Evolutionary conservation across 352 stramenopile genomes (phyloP), one percentile per base, ranked within the genome.

Genomic region (Globisporangium emineosum): DNA sequence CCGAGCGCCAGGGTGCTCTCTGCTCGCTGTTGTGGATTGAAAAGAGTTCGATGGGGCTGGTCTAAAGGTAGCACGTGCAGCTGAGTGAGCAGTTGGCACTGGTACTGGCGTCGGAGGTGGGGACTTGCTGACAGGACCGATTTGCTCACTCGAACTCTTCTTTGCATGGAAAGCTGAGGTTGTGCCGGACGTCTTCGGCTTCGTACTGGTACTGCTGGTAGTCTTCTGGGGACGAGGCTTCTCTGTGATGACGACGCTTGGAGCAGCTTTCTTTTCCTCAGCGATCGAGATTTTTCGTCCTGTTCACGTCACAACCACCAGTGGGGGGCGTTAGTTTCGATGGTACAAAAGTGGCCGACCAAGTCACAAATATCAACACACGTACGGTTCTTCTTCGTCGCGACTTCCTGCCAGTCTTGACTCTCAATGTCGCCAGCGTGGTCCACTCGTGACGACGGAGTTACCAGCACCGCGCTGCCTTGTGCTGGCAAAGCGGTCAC

Each of bases 321-420:
- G 23, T n/a, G 30, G 15, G 27, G 27, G 5, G 25, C 53, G 7
- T 9, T 4, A 13, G 32, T 9, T 30, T n/a, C 23, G 29, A 40
- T 5, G 13, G 29, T 4, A 57, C 7, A 8, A 12, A 15, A 33
- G 27, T 27, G 9, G 29, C 19, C 3, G 17, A 17, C 9, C 52
- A 57, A 17, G 9, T n/a, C 10, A 35, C 33, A 47, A n/a, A n/a
- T 6, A 50, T 50, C 27, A 4, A 13, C 13, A 19, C 23, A 42
- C 69, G 29, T 59, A 77, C 71, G 70, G 12, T 53, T 61, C 53
- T 73, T 78, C 40, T 71, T 75, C 33, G 68, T 68, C 21, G 65
- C 60, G 0, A 69, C 69, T 2, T 43, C 57, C 23, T 69, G 54
- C 71, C 71, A 78, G 0, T 76, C 65, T 23, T 21, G 45, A 15